Conservation (phyloP, 2,329 filamentous ascomycete genomes). For the Pyrenochaeta sp. region DNA sequence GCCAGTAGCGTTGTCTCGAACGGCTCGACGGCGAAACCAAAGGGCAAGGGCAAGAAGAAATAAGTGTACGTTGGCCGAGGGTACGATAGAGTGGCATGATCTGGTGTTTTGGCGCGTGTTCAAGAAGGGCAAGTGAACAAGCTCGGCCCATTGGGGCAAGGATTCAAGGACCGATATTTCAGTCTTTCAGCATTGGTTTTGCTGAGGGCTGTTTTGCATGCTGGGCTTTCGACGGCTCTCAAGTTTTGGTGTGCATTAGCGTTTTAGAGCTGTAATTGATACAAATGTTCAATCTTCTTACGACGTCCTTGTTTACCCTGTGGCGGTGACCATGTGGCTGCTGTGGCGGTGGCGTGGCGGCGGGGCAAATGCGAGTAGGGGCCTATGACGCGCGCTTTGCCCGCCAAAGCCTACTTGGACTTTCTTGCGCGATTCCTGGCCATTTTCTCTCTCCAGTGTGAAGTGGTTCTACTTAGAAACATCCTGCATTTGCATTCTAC, state of each 20-base stretch:
- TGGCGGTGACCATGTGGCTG: neutral
- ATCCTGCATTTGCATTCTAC: no score
- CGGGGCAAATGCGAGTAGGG: constrained; percentile 3
- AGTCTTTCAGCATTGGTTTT: neutral
- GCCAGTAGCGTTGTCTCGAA: constrained; percentile 88
- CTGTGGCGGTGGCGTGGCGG: neutral
- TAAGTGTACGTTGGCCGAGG: constrained; percentile 9
- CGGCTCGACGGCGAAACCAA: constrained; percentile 62
- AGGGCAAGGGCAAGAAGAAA: constrained; percentile 63
- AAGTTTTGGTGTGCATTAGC: neutral
- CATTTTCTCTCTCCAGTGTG: no score
- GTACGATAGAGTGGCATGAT: constrained; percentile 3
- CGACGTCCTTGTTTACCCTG: neutral
- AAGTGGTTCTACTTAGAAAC: no score
- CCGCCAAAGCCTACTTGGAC: neutral
- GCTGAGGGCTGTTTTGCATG: neutral
- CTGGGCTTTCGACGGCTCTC: neutral
- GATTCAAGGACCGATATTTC: neutral
- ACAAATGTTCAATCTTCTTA: neutral
- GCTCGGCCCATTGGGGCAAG: neutral
- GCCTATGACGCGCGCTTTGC: constrained; percentile 5
- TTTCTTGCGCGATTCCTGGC: neutral
- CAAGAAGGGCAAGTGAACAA: neutral
- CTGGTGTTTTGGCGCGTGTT: constrained; percentile 24
- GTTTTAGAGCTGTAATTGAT: neutral